These are phyloP conservation scores for Podospora tetraspora DNA, from an alignment of 495 filamentous ascomycete genomes.

Conservation along the genomic window DNA sequence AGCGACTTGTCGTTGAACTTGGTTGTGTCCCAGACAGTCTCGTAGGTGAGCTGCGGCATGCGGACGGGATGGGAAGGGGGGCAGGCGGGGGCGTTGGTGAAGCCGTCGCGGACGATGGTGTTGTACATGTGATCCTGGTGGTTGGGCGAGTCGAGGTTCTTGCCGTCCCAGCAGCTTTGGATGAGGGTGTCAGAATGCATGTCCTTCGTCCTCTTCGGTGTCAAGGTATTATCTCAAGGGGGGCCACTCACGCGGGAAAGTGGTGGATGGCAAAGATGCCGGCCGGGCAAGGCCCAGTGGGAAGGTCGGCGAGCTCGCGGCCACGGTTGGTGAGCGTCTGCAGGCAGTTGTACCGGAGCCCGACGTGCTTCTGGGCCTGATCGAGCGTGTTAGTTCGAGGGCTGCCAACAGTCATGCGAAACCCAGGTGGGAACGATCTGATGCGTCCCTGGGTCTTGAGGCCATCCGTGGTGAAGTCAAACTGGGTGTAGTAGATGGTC, in stretches of 20 bases:
- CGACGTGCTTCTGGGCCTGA: slow-evolving; percentile 31
- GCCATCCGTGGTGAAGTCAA: slow-evolving; percentile 34
- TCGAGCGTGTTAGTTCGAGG: slow-evolving; percentile 28
- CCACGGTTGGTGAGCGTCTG: slow-evolving; percentile 30
- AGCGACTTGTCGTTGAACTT: slow-evolving; percentile 36
- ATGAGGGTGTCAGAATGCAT: background rate
- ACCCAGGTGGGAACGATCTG: slow-evolving; percentile 42
- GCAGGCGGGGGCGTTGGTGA: slow-evolving; percentile 37
- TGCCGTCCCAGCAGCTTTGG: slow-evolving; percentile 48
- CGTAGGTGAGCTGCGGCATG: slow-evolving; percentile 45
- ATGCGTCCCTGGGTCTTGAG: slow-evolving; percentile 28
- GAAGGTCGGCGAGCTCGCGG: slow-evolving; percentile 40
- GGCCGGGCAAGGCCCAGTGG: slow-evolving; percentile 36
- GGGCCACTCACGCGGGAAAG: slow-evolving; percentile 36
- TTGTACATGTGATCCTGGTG: slow-evolving; percentile 50
- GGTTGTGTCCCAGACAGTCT: slow-evolving; percentile 46
- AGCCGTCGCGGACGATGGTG: slow-evolving; percentile 33
- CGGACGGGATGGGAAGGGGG: slow-evolving; percentile 44
- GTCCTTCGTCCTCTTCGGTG: background rate
- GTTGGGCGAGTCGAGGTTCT: slow-evolving; percentile 51
- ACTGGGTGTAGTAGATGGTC: slow-evolving; percentile 41
- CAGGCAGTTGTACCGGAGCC: slow-evolving; percentile 44
- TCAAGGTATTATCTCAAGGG: background rate
- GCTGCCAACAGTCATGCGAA: slow-evolving; percentile 49
- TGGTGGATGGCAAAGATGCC: slow-evolving; percentile 48